Conservation (phyloP, 768 basidiomycete genomes). For the Lactifluus piperatus region DNA sequence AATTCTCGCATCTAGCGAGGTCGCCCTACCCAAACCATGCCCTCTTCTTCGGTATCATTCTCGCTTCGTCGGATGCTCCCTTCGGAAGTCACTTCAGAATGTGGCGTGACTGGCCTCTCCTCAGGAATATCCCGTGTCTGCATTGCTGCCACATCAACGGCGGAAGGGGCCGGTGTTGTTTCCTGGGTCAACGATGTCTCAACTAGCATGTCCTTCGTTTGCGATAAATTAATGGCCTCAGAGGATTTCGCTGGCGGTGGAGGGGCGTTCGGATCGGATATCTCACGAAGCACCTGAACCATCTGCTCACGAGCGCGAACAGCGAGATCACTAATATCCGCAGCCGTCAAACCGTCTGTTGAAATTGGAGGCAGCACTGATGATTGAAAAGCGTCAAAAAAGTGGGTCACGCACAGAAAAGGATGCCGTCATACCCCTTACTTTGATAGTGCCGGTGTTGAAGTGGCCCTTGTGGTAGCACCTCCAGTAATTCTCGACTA, state of each 20-base stretch:
- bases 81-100: constrained; percentile 27
- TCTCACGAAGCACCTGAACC: constrained; percentile 67
- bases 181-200: constrained; percentile 1
- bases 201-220: background rate
- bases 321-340: constrained; percentile 62
- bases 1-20: constrained; percentile 28
- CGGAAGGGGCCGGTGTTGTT: constrained; percentile 3
- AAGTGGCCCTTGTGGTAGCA: constrained; percentile 76
- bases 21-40: constrained; percentile 68
- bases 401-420: background rate
- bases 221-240: background rate
- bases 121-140: constrained; percentile 4
- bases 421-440: constrained; percentile 54
- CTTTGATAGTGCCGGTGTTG: constrained; percentile 63
- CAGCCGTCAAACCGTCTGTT: constrained; percentile 59
- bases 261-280: constrained; percentile 48
- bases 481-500: constrained; percentile 89
- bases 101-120: constrained; percentile 13
- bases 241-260: constrained; percentile 18
- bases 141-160: background rate
- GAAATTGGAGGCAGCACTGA: constrained; percentile 86
- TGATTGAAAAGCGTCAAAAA: constrained; percentile 8
- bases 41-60: constrained; percentile 76
- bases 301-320: constrained; percentile 67
- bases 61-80: constrained; percentile 41